Conservation (phyloP, 169 alveolate genomes). For the Babesia divergens region DNA sequence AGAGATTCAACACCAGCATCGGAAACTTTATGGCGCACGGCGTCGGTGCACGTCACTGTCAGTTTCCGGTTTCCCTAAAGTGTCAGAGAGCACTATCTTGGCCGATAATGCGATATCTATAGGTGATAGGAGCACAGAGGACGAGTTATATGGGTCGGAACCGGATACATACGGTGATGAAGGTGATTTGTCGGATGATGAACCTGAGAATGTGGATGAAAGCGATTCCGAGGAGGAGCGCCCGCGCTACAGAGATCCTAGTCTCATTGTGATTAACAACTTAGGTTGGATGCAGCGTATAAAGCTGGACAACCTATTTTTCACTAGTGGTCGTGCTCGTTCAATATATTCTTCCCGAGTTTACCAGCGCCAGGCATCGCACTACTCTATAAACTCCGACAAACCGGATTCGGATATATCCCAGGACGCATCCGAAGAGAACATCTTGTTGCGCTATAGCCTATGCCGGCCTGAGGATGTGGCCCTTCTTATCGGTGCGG, state of each 20-base stretch:
- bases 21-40: neutral
- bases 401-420: neutral
- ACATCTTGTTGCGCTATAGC: neutral
- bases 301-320: conserved; percentile 52
- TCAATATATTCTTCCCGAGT: conserved; percentile 12
- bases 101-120: neutral
- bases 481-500: neutral
- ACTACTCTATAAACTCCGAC: conserved; percentile 5
- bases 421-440: neutral
- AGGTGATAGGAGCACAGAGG: neutral
- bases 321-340: conserved; percentile 27
- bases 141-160: neutral
- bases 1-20: conserved; percentile 25
- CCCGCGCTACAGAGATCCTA: conserved; percentile 6
- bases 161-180: neutral
- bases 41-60: conserved; percentile 14
- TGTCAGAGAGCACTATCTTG: neutral
- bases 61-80: neutral
- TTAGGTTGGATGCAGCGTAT: conserved; percentile 25
- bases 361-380: conserved; percentile 8
- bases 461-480: conserved; percentile 2
- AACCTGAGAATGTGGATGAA: neutral
- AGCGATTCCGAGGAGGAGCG: neutral
- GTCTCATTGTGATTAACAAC: conserved; percentile 15
- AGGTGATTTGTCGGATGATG: neutral